phyloP scores from a whole-genome alignment of 768 basidiomycete genomes.

The Boletus subparvulus region DNA sequence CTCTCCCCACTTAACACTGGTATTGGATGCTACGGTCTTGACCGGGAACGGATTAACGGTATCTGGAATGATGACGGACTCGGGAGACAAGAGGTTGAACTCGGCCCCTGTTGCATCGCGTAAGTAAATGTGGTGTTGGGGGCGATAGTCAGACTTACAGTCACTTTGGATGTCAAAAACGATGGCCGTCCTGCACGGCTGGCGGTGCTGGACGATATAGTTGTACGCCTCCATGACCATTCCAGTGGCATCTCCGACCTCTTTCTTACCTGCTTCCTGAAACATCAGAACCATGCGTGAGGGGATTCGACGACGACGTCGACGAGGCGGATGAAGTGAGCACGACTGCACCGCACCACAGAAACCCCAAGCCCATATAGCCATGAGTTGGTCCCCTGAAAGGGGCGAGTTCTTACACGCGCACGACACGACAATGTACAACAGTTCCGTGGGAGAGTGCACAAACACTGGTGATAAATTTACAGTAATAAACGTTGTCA shows the following conservation, averaged over 20 bases:
- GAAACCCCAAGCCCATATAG: too few relatives aligned
- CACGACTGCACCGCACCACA: too few relatives aligned
- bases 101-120: slow-evolving; percentile 1
- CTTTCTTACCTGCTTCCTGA: not conserved
- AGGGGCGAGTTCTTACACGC: too few relatives aligned
- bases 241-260: not conserved
- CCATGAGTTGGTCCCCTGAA: too few relatives aligned
- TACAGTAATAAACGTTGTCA: too few relatives aligned
- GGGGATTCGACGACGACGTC: too few relatives aligned
- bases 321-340: too few relatives aligned
- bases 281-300: not conserved
- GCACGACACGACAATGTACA: too few relatives aligned
- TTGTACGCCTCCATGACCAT: slow-evolving; percentile 7
- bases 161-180: slow-evolving; percentile 9
- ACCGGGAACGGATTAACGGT: not conserved
- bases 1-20: not conserved
- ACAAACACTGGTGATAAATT: too few relatives aligned
- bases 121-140: not conserved
- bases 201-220: not conserved
- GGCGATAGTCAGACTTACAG: not conserved
- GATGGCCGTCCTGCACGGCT: not conserved
- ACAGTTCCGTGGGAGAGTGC: too few relatives aligned
- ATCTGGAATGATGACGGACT: not conserved
- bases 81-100: slow-evolving; percentile 12
- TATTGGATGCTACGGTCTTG: slow-evolving; percentile 2